phyloP scores from a whole-genome alignment of 2,329 filamentous ascomycete species.

The Gaeumannomyces sp. region DNA sequence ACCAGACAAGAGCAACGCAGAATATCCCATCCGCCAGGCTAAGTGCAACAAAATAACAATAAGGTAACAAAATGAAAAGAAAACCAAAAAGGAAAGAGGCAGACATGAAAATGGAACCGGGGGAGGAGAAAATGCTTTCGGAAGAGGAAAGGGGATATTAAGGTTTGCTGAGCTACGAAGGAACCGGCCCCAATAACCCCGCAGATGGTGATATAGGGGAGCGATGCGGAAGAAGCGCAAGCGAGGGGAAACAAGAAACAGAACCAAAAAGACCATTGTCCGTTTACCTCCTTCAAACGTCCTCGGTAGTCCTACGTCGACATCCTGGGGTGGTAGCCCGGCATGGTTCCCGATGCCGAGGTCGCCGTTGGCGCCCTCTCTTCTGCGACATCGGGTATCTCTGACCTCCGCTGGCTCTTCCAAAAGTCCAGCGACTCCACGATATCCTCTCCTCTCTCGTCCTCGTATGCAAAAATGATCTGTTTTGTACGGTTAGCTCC shows the following conservation, averaged over 20 bases:
- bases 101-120: background rate
- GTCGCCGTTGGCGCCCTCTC: background rate
- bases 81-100: background rate
- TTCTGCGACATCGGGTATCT: constrained; percentile 4
- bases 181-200: background rate
- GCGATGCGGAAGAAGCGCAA: constrained; percentile 2
- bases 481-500: constrained; percentile 29
- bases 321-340: constrained; percentile 4
- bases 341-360: constrained; percentile 2
- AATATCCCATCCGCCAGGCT: background rate
- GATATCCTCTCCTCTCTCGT: constrained; percentile 87
- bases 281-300: background rate
- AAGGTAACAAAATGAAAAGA: background rate
- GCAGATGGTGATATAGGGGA: background rate
- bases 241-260: background rate
- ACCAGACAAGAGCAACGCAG: background rate
- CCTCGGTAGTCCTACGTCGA: constrained; percentile 3
- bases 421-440: constrained; percentile 96
- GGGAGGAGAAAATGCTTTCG: background rate
- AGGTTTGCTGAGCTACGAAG: background rate
- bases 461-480: constrained; percentile 97
- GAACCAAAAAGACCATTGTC: background rate
- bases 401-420: constrained; percentile 55
- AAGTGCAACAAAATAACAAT: background rate
- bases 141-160: background rate